These are phyloP conservation scores for Hemisphaericaspora subhashii DNA, from an alignment of 1,139 yeast species.

Conservation along the genomic window DNA sequence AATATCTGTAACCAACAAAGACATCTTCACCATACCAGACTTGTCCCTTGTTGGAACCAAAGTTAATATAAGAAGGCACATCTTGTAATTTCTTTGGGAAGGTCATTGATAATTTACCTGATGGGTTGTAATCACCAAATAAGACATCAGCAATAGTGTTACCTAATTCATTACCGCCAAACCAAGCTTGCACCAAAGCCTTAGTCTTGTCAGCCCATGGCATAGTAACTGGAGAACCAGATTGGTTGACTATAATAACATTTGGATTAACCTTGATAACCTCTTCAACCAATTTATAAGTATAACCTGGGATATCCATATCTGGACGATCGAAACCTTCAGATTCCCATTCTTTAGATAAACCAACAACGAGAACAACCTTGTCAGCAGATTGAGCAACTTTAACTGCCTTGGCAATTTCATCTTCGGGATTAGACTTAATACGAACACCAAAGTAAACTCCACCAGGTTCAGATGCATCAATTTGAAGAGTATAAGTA, in stretches of 20 bases:
- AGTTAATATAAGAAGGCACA: constrained; percentile 46
- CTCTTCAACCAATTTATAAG: constrained; percentile 46
- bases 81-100: constrained; percentile 49
- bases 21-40: constrained; percentile 58
- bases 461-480: constrained; percentile 31
- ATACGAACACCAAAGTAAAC: constrained; percentile 29
- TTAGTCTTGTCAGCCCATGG: constrained; percentile 53
- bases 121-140: constrained; percentile 26
- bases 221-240: constrained; percentile 63
- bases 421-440: constrained; percentile 23
- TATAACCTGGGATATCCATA: constrained; percentile 46
- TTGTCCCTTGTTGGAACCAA: constrained; percentile 42
- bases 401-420: constrained; percentile 28
- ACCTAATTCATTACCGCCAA: constrained; percentile 34
- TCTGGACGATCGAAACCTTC: constrained; percentile 37
- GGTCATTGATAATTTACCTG: constrained; percentile 33
- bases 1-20: constrained; percentile 60
- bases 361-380: constrained; percentile 45
- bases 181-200: constrained; percentile 52
- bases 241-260: constrained; percentile 55
- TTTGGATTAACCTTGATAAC: constrained; percentile 50
- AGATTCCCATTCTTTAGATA: constrained; percentile 38
- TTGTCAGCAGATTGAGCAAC: constrained; percentile 33
- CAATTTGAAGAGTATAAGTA: constrained; percentile 32
- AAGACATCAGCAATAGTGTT: constrained; percentile 25